Evolutionary conservation across 1,284 basidiomycete genomes (phyloP), one percentile per base, ranked within the genome.

Genomic region (Moniliophthora roreri): DNA sequence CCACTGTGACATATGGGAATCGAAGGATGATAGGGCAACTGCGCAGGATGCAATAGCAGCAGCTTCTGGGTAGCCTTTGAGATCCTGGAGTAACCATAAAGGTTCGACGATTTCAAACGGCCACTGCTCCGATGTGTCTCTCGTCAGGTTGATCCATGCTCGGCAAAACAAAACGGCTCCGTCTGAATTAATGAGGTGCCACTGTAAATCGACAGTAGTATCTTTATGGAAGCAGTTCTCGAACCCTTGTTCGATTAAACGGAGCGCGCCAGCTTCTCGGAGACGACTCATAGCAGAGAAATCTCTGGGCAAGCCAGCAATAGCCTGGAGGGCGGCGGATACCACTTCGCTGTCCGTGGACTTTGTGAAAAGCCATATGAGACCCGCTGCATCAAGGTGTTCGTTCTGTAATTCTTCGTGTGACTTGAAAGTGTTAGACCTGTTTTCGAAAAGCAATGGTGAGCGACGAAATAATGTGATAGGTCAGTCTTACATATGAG

Each of bases 101-200:
- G 70, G 72, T 16, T 65, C 65, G 24, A 69, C 53, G 36, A 73
- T 64, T 20, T 68, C 63, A 13, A 62, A 52, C 0, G 73, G 73
- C 71, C 72, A 74, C 36, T 65, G 62, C 38, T 66, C 61, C 1
- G 56, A 55, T 4, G 67, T 70, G 16, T 67, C 69, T 39, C 69
- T 65, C 0, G 69, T 72, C 52, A 73, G 56, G 23, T 65, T 63
- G 53, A 75, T 65, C 73, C 73, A 75, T 15, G 71, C 68, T 21
- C 69, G 66, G 56, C 72, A 74, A 51, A 69, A 73, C 35, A 68
- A 59, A 53, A 63, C 66, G 10, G 72, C 72, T 4, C 53, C 61
- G 6, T 68, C 62, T 1, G 66, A 52, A 47, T 75, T 67, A 3
- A 63, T 58, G 3, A 72, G 59, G 48, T 71, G 65, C 69, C 73